phyloP scores from a whole-genome alignment of 1,284 basidiomycete genomes.

The Rhodotorula sp. region DNA sequence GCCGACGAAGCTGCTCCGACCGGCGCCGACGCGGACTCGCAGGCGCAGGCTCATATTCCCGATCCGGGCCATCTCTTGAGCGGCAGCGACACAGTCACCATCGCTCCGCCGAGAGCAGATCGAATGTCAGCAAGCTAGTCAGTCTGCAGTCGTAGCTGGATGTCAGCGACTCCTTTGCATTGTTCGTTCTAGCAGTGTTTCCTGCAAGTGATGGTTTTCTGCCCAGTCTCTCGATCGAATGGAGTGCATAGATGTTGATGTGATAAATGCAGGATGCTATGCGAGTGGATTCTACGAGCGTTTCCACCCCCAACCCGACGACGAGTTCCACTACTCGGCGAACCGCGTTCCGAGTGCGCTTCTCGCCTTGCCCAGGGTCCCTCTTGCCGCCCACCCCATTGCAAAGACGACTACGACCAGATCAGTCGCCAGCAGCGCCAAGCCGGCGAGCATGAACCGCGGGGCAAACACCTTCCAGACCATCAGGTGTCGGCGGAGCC shows the following conservation, averaged over 20 bases:
- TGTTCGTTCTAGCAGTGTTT: not conserved
- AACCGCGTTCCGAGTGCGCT: constrained; percentile 28
- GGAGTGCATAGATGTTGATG: too few species aligned
- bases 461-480: constrained; percentile 99
- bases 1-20: constrained; percentile 26
- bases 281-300: too few species aligned
- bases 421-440: constrained; percentile 29
- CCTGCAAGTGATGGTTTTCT: not conserved
- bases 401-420: constrained; percentile 17
- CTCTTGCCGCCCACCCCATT: constrained; percentile 31
- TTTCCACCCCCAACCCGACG: not conserved
- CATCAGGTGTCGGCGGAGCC: constrained; percentile 87
- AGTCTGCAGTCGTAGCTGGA: not conserved
- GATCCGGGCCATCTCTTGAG: constrained; percentile 9
- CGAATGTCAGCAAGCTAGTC: constrained; percentile 16
- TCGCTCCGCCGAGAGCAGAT: constrained; percentile 26
- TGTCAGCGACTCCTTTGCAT: not conserved
- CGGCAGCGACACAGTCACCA: constrained; percentile 3
- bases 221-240: too few species aligned
- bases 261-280: too few species aligned
- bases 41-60: not conserved
- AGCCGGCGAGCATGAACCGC: constrained; percentile 60
- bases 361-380: constrained; percentile 20
- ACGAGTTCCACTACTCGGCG: constrained; percentile 17
- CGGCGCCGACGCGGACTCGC: not conserved